Percentiles rank a stretch among this genome's conserved stretches.
Evolutionary conservation across 768 basidiomycete species (phyloP).

Genomic region (Cystobasidium ongulense): DNA sequence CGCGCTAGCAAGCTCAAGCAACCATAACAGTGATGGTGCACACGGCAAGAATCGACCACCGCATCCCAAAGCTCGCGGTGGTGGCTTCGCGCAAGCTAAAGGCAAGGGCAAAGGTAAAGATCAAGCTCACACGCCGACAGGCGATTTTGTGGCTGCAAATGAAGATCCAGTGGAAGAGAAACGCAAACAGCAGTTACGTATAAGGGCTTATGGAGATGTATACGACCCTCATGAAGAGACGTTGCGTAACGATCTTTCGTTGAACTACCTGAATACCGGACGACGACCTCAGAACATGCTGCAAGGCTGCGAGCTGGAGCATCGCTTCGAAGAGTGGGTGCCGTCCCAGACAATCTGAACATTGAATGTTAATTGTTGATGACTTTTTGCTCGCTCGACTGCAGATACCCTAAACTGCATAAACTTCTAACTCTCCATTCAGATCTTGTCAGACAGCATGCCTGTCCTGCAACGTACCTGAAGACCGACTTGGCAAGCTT

Average conservation of each 20-base stretch:
- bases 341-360: background rate
- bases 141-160: background rate
- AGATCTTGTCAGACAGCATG: conserved; percentile 59
- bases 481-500: conserved; percentile 45
- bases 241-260: conserved; percentile 88
- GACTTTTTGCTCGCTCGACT: background rate
- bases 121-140: background rate
- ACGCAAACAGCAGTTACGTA: background rate
- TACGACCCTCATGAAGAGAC: conserved; percentile 61
- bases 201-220: conserved; percentile 17
- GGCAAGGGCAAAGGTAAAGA: background rate
- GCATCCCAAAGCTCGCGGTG: background rate
- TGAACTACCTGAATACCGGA: conserved; percentile 78
- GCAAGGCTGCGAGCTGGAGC: conserved; percentile 75
- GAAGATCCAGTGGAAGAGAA: conserved; percentile 1
- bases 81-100: background rate
- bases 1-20: background rate
- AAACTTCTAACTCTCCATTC: conserved; percentile 75
- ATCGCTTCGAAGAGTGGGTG: conserved; percentile 84
- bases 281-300: conserved; percentile 94
- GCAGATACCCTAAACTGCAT: conserved; percentile 91
- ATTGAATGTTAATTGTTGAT: background rate
- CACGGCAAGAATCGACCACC: background rate
- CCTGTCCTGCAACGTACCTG: conserved; percentile 67
- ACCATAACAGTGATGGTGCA: background rate